phyloP scores from a whole-genome alignment of 2,329 filamentous ascomycete genomes.

The Dothiorella sarmentorum region DNA sequence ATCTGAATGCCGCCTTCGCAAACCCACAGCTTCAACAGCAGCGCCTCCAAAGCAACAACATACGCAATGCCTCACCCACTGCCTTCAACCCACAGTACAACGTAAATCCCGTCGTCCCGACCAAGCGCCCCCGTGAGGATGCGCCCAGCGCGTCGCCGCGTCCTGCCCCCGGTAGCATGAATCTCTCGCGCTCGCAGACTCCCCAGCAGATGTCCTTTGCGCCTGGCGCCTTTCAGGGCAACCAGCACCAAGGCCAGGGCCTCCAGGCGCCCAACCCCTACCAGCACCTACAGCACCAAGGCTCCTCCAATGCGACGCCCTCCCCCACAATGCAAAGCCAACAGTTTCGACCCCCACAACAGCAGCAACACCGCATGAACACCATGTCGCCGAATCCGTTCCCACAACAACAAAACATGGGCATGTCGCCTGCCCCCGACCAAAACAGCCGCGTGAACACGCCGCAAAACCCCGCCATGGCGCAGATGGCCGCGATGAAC shows the following conservation, averaged over 20 bases:
- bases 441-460: constrained; percentile 54
- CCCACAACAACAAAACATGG: constrained; percentile 71
- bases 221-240: constrained; percentile 57
- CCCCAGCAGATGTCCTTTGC: constrained; percentile 74
- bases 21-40: constrained; percentile 34
- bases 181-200: constrained; percentile 80
- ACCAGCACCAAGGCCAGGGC: constrained; percentile 52
- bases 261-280: constrained; percentile 67
- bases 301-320: constrained; percentile 79
- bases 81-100: constrained; percentile 78
- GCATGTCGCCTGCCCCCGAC: constrained; percentile 72
- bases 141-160: constrained; percentile 78
- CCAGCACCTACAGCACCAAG: constrained; percentile 76
- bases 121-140: constrained; percentile 85
- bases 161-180: constrained; percentile 47
- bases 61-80: constrained; percentile 58
- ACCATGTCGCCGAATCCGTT: constrained; percentile 92
- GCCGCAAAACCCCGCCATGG: constrained; percentile 60
- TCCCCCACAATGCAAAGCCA: constrained; percentile 91
- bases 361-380: constrained; percentile 68
- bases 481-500: constrained; percentile 39
- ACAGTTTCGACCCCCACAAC: constrained; percentile 64
- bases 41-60: constrained; percentile 75
- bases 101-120: constrained; percentile 81
- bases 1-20: constrained; percentile 53